A percentile compares a stretch with the other conserved stretches of the same genome.
Evolutionary conservation across 257 asterid genomes (phyloP).

Genomic region (Solanum neorickii): DNA sequence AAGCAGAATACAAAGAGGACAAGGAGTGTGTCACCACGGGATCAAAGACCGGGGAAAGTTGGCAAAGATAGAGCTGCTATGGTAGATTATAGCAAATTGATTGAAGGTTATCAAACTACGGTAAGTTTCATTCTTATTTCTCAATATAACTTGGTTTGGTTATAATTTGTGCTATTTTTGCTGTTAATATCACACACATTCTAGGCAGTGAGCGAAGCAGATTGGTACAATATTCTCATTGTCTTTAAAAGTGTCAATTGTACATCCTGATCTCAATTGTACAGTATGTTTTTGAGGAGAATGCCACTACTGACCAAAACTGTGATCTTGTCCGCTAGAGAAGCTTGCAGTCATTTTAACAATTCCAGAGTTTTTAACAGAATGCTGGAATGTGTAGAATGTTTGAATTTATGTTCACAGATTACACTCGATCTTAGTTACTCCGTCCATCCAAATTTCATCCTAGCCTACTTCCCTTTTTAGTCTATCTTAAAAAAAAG

Average conservation of each 20-base stretch:
- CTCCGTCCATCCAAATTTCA: not conserved
- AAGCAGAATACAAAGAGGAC: constrained; percentile 20
- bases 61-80: constrained; percentile 11
- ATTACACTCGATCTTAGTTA: not conserved
- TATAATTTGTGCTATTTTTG: not conserved
- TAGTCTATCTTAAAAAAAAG: not conserved
- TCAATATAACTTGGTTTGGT: not conserved
- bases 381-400: not conserved
- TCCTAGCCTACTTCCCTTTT: not conserved
- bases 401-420: not conserved
- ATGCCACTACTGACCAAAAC: not conserved
- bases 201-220: not conserved
- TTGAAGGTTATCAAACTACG: constrained; percentile 66
- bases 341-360: not conserved
- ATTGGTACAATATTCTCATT: not conserved
- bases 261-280: not conserved
- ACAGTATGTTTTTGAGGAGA: not conserved
- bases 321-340: not conserved
- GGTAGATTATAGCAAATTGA: constrained; percentile 42
- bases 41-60: not conserved
- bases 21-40: constrained; percentile 8
- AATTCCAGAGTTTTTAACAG: not conserved
- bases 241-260: not conserved
- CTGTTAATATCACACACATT: not conserved
- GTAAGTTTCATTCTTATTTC: constrained; percentile 21